Evolutionary conservation across 495 filamentous ascomycete genomes (phyloP).

Genomic region (Annulohypoxylon stygium): DNA sequence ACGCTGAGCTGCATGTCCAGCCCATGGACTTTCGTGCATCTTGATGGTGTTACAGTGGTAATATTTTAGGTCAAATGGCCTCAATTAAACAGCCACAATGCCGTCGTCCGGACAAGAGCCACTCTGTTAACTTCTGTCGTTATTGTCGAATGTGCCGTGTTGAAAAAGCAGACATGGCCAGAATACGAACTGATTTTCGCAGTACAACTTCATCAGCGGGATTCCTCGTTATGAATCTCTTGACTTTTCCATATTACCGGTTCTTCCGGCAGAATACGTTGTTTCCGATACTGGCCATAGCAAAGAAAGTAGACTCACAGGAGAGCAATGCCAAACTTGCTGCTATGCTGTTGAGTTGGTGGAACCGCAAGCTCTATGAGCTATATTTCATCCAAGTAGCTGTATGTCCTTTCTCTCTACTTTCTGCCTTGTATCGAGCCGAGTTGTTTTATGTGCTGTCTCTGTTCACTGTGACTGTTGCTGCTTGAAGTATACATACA

Average conservation of each 20-base stretch:
- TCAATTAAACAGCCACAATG: no score
- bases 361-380: slow-evolving; percentile 48
- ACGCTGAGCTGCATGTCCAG: no score
- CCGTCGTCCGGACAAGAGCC: no score
- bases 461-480: no score
- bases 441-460: no score
- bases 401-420: slow-evolving; percentile 27
- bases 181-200: background rate
- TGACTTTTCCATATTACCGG: slow-evolving; percentile 35
- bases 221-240: slow-evolving; percentile 18
- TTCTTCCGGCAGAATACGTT: slow-evolving; percentile 40
- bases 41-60: no score
- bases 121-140: no score
- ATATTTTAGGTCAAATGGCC: no score
- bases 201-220: slow-evolving; percentile 16
- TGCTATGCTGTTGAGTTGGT: slow-evolving; percentile 43
- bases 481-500: no score
- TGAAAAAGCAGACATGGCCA: background rate
- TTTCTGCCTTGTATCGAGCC: no score
- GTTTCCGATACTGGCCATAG: slow-evolving; percentile 28
- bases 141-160: no score
- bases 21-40: no score
- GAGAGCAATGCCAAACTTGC: slow-evolving; percentile 10
- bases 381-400: slow-evolving; percentile 51
- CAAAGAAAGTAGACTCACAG: background rate